A percentile compares a stretch with the other conserved stretches of the same genome.
phyloP scores from a whole-genome alignment of 2,329 filamentous ascomycete species.

The Aspergillus texensis region DNA sequence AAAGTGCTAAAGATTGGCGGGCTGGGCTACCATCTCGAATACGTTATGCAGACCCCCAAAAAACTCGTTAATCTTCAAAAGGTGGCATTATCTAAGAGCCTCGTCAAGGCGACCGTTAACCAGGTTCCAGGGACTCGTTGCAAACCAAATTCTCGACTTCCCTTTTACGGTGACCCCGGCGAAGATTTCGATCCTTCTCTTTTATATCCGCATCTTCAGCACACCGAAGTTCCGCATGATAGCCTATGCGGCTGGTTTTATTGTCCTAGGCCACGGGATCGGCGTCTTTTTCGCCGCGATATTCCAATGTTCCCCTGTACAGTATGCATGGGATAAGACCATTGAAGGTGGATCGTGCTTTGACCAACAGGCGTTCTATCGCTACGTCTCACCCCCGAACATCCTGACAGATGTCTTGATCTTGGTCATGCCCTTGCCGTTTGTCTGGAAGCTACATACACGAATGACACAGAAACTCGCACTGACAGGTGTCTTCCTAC shows the following conservation, averaged over 20 bases:
- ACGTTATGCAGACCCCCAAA: conserved; percentile 12
- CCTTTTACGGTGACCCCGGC: conserved; percentile 26
- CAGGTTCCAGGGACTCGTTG: too few species aligned
- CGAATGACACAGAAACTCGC: conserved; percentile 21
- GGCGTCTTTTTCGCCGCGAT: too few species aligned
- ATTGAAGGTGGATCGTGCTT: too few species aligned
- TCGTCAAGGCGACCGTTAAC: too few species aligned
- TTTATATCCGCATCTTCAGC: conserved; percentile 29
- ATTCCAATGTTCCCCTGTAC: too few species aligned
- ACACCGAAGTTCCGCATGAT: conserved; percentile 20
- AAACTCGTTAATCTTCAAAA: conserved; percentile 20
- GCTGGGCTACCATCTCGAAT: conserved; percentile 19
- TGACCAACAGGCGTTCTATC: too few species aligned
- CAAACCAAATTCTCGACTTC: conserved; percentile 15
- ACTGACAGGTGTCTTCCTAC: conserved; percentile 24
- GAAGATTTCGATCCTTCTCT: conserved; percentile 28
- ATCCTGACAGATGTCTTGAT: too few species aligned
- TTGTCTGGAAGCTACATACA: conserved; percentile 20
- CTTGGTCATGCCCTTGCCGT: too few species aligned
- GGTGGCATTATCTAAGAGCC: conserved; percentile 7
- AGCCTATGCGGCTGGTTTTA: conserved; percentile 20
- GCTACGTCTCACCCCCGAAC: too few species aligned
- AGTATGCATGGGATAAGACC: too few species aligned
- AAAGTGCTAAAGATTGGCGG: conserved; percentile 12
- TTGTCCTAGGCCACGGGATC: conserved; percentile 11